phyloP scores from a whole-genome alignment of 495 filamentous ascomycete genomes.

The Aspergillus homomorphus region DNA sequence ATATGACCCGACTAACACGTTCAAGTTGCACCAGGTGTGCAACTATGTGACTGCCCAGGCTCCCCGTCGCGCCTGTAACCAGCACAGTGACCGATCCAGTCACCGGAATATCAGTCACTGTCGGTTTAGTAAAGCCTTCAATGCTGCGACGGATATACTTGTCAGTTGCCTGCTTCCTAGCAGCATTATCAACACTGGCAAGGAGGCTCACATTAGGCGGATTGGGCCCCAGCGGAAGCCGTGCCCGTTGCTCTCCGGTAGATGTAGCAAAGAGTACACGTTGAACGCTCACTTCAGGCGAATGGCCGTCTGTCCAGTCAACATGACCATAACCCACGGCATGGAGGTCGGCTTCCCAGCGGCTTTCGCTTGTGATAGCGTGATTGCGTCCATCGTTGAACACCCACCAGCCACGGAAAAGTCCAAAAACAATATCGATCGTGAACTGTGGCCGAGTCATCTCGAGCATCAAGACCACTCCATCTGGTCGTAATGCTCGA shows the following conservation, averaged over 20 bases:
- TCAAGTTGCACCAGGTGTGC: slow-evolving; percentile 30
- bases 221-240: slow-evolving; percentile 27
- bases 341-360: slow-evolving; percentile 40
- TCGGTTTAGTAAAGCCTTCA: slow-evolving; percentile 20
- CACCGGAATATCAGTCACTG: neutral
- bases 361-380: slow-evolving; percentile 30
- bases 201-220: slow-evolving; percentile 10
- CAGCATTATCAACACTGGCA: neutral
- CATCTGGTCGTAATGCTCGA: slow-evolving; percentile 33
- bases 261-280: slow-evolving; percentile 47
- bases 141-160: slow-evolving; percentile 27
- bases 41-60: slow-evolving; percentile 48
- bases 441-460: slow-evolving; percentile 39
- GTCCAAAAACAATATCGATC: slow-evolving; percentile 49
- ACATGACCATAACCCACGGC: slow-evolving; percentile 44
- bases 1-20: slow-evolving; percentile 38
- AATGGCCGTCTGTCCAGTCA: slow-evolving; percentile 46
- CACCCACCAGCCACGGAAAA: slow-evolving; percentile 55
- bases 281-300: slow-evolving; percentile 39
- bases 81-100: slow-evolving; percentile 28
- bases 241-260: slow-evolving; percentile 28
- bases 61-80: slow-evolving; percentile 53
- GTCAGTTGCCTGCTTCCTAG: slow-evolving; percentile 13
- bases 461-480: slow-evolving; percentile 41
- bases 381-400: slow-evolving; percentile 49